Evolutionary conservation across 78 protist genomes (phyloP).

Genomic region (Cyanophora paradoxa): DNA sequence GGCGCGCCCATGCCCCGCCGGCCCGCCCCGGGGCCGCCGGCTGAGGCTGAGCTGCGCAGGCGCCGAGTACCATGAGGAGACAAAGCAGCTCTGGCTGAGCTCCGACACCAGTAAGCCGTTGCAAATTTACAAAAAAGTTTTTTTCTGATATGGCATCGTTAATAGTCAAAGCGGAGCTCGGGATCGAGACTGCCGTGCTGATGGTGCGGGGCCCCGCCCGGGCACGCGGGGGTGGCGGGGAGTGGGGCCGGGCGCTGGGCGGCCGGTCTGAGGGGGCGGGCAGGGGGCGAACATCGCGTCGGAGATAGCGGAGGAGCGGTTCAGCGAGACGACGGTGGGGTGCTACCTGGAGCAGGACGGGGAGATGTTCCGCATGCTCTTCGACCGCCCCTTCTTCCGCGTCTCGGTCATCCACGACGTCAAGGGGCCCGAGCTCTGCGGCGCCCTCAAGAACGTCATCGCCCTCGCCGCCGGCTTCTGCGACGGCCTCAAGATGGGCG

Average conservation of each 20-base stretch:
- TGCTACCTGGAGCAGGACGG: conserved; percentile 14
- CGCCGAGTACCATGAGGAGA: too few species aligned
- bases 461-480: conserved; percentile 65
- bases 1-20: too few species aligned
- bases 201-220: too few species aligned
- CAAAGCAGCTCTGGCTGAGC: too few species aligned
- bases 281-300: conserved; percentile 72
- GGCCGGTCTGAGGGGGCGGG: too few species aligned
- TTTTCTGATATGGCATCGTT: conserved; percentile 39
- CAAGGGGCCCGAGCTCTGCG: conserved; percentile 50
- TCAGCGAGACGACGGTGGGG: conserved; percentile 66
- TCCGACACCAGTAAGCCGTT: too few species aligned
- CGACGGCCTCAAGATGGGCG: conserved; percentile 54
- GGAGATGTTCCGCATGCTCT: conserved; percentile 10
- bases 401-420: conserved; percentile 37
- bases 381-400: conserved; percentile 37
- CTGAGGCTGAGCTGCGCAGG: too few species aligned
- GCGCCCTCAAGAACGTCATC: conserved; percentile 60
- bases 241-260: too few species aligned
- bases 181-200: conserved; percentile 25
- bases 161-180: conserved; percentile 29
- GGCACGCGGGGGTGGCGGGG: too few species aligned
- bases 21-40: too few species aligned
- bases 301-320: conserved; percentile 54
- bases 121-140: conserved; percentile 18